Percentiles rank a stretch among this genome's conserved stretches.
phyloP scores from a whole-genome alignment of 2,329 filamentous ascomycete species.

The Pleomassaria siparia region DNA sequence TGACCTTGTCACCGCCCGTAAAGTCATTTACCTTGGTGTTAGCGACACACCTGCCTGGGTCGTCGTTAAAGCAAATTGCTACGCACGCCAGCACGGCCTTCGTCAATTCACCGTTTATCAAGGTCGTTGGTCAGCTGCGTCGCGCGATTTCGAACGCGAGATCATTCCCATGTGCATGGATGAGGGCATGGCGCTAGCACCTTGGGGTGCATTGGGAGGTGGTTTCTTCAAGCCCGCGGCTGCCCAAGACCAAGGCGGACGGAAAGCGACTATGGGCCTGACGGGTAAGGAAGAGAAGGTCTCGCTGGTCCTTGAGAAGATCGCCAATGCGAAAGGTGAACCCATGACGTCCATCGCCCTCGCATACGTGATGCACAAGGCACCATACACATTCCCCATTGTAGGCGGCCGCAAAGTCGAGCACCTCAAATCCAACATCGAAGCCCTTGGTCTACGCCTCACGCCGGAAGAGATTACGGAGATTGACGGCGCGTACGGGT shows the following conservation, averaged over 20 bases:
- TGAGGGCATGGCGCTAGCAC: constrained; percentile 48
- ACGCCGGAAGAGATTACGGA: constrained; percentile 63
- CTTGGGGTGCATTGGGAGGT: constrained; percentile 56
- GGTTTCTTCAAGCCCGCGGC: constrained; percentile 48
- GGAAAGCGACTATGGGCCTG: constrained; percentile 22
- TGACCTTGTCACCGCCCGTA: constrained; percentile 43
- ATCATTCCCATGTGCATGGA: constrained; percentile 49
- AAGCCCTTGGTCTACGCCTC: constrained; percentile 64
- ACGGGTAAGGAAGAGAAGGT: constrained; percentile 54
- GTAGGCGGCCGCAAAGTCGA: constrained; percentile 69
- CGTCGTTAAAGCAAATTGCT: constrained; percentile 30
- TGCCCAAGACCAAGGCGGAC: constrained; percentile 49
- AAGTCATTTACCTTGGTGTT: constrained; percentile 50
- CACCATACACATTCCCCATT: constrained; percentile 72
- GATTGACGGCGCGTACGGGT: constrained; percentile 63
- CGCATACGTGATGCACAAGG: constrained; percentile 73
- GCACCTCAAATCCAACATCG: constrained; percentile 70
- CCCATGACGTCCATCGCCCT: constrained; percentile 64
- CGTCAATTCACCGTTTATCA: constrained; percentile 45
- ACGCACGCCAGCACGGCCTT: constrained; percentile 45
- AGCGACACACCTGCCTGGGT: constrained; percentile 48
- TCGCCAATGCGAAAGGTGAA: constrained; percentile 59
- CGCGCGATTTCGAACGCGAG: constrained; percentile 49
- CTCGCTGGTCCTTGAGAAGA: constrained; percentile 60
- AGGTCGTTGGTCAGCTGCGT: constrained; percentile 45